Evolutionary conservation across 306 rosid genomes (phyloP).

Genomic region (Astragalus membranaceus): DNA sequence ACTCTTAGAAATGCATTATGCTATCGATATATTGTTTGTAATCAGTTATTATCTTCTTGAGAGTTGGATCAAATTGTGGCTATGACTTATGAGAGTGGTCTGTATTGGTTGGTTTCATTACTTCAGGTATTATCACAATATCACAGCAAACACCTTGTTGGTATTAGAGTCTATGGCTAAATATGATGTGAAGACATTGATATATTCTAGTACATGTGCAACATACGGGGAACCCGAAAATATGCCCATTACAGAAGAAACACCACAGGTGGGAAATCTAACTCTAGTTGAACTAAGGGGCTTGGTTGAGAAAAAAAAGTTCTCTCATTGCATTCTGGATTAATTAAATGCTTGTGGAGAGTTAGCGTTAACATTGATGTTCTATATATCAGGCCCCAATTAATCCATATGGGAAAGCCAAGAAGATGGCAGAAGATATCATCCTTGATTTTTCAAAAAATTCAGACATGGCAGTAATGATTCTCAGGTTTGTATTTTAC

Average conservation of each 20-base stretch:
- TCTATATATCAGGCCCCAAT: constrained; percentile 57
- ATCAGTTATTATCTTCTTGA: neutral
- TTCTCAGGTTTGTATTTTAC: constrained; percentile 19
- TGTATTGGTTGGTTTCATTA: neutral
- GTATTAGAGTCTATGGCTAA: constrained; percentile 78
- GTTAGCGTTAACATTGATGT: constrained; percentile 6
- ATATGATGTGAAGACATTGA: constrained; percentile 78
- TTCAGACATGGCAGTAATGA: constrained; percentile 93
- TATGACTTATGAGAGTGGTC: neutral
- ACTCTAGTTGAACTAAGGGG: neutral
- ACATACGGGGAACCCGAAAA: constrained; percentile 91
- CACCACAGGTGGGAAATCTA: constrained; percentile 56
- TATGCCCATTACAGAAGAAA: constrained; percentile 95
- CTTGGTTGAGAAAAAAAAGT: neutral
- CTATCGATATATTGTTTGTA: neutral
- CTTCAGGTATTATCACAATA: constrained; percentile 84
- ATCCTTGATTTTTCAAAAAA: constrained; percentile 83
- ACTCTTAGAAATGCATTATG: neutral
- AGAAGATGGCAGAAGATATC: constrained; percentile 96
- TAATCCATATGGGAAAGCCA: constrained; percentile 97
- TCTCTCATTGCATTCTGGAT: neutral
- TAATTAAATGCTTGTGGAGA: neutral
- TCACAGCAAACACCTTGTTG: constrained; percentile 82
- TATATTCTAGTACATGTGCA: constrained; percentile 96
- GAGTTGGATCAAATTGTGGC: neutral